Conservation (phyloP, 495 filamentous ascomycete genomes). For the Penicillium angulare region DNA sequence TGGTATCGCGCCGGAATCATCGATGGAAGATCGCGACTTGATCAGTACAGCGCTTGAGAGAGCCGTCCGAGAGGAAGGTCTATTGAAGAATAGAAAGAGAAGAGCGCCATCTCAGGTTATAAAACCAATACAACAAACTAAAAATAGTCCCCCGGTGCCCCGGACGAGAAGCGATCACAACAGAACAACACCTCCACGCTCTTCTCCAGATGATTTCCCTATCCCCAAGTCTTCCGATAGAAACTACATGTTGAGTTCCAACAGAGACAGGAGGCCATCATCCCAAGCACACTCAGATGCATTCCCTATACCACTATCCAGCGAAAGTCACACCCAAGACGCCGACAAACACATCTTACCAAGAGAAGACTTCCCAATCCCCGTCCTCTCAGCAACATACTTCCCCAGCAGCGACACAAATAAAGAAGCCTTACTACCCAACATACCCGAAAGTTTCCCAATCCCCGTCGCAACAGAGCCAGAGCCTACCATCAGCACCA, state of each 20-base stretch:
- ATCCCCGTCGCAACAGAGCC: slow-evolving; percentile 1
- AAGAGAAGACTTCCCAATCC: slow-evolving; percentile 7
- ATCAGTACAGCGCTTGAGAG: slow-evolving; percentile 11
- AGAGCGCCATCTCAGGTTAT: not conserved
- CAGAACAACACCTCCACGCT: no score
- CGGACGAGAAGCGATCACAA: no score
- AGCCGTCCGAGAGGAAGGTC: slow-evolving; percentile 7
- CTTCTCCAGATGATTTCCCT: no score
- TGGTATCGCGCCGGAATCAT: slow-evolving; percentile 10
- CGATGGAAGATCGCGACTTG: slow-evolving; percentile 10
- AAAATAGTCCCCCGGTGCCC: no score
- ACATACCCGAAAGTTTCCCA: slow-evolving; percentile 1
- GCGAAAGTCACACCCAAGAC: not conserved
- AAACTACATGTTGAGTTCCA: no score
- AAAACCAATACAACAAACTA: not conserved
- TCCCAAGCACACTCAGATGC: no score
- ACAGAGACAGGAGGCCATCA: no score
- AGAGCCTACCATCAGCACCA: not conserved
- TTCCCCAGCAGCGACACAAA: not conserved
- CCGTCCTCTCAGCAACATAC: slow-evolving; percentile 1
- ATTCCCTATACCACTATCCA: no score
- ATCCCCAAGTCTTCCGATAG: no score
- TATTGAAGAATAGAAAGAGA: not conserved
- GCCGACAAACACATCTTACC: slow-evolving; percentile 3
- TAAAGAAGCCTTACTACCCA: slow-evolving; percentile 1